Conservation (phyloP, 768 basidiomycete species). For the Pleurotus eryngii region DNA sequence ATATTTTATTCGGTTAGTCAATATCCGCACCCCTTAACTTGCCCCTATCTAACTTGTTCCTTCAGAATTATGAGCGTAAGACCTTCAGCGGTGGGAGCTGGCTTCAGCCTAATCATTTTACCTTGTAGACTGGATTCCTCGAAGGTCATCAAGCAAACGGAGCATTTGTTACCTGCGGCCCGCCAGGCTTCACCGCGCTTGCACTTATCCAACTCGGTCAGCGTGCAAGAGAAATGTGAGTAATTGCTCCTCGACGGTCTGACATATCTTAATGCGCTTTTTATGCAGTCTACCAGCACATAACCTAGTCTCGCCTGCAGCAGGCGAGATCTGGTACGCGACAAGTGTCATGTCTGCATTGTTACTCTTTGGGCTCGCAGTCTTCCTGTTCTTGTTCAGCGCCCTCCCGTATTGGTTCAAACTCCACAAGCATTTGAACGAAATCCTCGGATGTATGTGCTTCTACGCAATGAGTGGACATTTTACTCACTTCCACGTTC, state of each 20-base stretch:
- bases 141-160: slow-evolving; percentile 46
- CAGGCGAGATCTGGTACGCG: slow-evolving; percentile 46
- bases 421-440: slow-evolving; percentile 39
- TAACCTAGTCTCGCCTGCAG: slow-evolving; percentile 29
- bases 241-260: not conserved
- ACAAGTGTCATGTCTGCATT: slow-evolving; percentile 33
- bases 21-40: not conserved
- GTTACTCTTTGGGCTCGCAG: slow-evolving; percentile 42
- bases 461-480: not conserved
- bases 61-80: slow-evolving; percentile 37
- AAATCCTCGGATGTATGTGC: slow-evolving; percentile 42
- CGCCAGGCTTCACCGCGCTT: slow-evolving; percentile 47
- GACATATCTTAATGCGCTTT: not conserved
- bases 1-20: slow-evolving; percentile 40
- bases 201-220: slow-evolving; percentile 43
- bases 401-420: slow-evolving; percentile 47
- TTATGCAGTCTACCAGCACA: slow-evolving; percentile 28
- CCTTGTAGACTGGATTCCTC: slow-evolving; percentile 40
- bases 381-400: slow-evolving; percentile 45
- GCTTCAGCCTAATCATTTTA: not conserved
- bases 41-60: not conserved
- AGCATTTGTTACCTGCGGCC: slow-evolving; percentile 46
- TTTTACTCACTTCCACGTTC: no score
- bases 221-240: slow-evolving; percentile 34
- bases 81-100: not conserved